These are phyloP conservation scores for Galerina marginata DNA, from an alignment of 768 basidiomycete genomes.

Conservation along the genomic window DNA sequence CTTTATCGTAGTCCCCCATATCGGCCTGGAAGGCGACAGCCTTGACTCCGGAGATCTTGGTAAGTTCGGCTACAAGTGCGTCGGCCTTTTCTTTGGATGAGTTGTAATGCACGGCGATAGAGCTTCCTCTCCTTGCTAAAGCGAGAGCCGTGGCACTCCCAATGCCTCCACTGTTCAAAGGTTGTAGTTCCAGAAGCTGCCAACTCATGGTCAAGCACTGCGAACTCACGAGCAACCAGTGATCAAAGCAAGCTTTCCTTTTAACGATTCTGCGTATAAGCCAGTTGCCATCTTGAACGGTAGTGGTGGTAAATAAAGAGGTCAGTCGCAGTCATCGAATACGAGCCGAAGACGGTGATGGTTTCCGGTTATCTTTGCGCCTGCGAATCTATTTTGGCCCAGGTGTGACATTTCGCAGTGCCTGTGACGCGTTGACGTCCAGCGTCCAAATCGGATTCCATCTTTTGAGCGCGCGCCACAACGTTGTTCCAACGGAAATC, in stretches of 20 bases:
- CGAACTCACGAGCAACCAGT: constrained; percentile 33
- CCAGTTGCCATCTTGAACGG: constrained; percentile 1
- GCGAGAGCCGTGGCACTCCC: constrained; percentile 53
- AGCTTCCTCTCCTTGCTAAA: constrained; percentile 49
- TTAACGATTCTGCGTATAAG: constrained; percentile 5
- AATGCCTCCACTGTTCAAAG: constrained; percentile 51
- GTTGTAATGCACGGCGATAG: constrained; percentile 58
- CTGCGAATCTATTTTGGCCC: too few species aligned
- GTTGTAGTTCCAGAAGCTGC: neutral
- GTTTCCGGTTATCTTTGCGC: too few species aligned
- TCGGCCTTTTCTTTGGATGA: constrained; percentile 41
- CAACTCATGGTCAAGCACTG: too few species aligned
- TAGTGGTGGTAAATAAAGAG: neutral
- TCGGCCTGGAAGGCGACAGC: constrained; percentile 55
- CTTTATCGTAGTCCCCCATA: constrained; percentile 48
- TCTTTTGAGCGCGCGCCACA: too few species aligned
- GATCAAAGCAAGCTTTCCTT: constrained; percentile 32
- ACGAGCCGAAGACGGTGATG: too few species aligned
- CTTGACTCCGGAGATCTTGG: constrained; percentile 35
- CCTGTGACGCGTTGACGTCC: too few species aligned
- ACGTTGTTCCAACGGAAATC: too few species aligned
- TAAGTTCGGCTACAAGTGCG: constrained; percentile 43
- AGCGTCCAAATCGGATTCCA: too few species aligned
- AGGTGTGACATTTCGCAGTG: too few species aligned
- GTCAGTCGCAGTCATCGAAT: too few species aligned